phyloP scores from a whole-genome alignment of 83 land plant genomes.

The Thuja plicata region DNA sequence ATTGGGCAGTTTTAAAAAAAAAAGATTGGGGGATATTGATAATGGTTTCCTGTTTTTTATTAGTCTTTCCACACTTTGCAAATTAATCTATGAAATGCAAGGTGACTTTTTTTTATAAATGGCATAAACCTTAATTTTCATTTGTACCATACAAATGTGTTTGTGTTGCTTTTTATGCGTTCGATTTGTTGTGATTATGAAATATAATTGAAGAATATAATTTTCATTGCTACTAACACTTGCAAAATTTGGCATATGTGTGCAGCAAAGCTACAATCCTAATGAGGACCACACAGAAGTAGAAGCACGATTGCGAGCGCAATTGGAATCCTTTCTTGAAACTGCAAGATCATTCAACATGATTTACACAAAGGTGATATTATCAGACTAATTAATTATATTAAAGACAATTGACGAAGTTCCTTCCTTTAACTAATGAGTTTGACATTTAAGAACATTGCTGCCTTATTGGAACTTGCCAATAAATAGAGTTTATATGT shows the following conservation, averaged over 20 bases:
- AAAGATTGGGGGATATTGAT: background rate
- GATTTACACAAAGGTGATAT: slow-evolving; percentile 74
- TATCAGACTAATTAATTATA: background rate
- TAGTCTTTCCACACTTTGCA: background rate
- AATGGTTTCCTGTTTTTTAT: background rate
- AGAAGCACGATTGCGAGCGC: slow-evolving; percentile 48
- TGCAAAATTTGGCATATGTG: slow-evolving; percentile 1
- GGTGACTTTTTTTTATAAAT: background rate
- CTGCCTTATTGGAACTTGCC: background rate
- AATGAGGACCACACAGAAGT: slow-evolving; percentile 75
- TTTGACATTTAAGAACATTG: background rate
- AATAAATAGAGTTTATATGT: background rate
- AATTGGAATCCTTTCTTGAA: slow-evolving; percentile 77
- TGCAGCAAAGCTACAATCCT: slow-evolving; percentile 73
- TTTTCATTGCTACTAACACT: background rate
- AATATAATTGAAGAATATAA: background rate
- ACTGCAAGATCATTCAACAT: slow-evolving; percentile 77
- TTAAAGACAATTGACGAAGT: background rate
- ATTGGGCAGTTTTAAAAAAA: background rate
- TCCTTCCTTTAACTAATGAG: background rate
- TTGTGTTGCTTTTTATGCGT: background rate
- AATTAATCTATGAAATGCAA: background rate
- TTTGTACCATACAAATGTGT: background rate
- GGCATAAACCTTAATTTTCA: background rate
- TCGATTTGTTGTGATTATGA: background rate